Conservation (phyloP, 2,329 filamentous ascomycete genomes). For the Phoma sp. region DNA sequence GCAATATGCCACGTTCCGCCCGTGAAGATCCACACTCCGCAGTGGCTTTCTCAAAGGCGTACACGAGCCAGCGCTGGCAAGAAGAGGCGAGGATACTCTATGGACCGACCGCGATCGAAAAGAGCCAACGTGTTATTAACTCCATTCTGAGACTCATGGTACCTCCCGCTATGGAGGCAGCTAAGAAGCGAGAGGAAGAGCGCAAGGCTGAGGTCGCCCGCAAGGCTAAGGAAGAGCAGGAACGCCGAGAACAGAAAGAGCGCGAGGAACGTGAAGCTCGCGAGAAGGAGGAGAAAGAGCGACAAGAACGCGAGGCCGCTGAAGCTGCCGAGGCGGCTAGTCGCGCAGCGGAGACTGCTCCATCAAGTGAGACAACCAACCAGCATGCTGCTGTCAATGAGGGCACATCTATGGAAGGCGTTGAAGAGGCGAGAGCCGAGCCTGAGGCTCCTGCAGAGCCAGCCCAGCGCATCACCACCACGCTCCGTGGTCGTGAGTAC, state of each 20-base stretch:
- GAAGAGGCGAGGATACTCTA: slow-evolving; percentile 91
- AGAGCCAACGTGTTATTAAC: slow-evolving; percentile 69
- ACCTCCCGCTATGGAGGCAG: slow-evolving; percentile 82
- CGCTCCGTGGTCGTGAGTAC: slow-evolving; percentile 82
- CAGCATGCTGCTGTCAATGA: slow-evolving; percentile 49
- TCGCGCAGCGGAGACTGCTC: slow-evolving; percentile 37
- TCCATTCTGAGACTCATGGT: slow-evolving; percentile 75
- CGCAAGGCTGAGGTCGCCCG: slow-evolving; percentile 76
- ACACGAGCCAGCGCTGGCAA: slow-evolving; percentile 80
- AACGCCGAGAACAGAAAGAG: slow-evolving; percentile 66
- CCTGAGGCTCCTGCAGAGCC: slow-evolving; percentile 46
- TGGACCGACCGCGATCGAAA: slow-evolving; percentile 70
- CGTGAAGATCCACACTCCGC: slow-evolving; percentile 72
- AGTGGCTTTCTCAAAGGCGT: slow-evolving; percentile 73
- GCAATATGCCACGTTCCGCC: slow-evolving; percentile 44
- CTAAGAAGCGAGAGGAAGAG: slow-evolving; percentile 74
- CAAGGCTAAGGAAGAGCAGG: slow-evolving; percentile 64
- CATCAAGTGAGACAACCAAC: slow-evolving; percentile 31
- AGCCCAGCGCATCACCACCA: slow-evolving; percentile 73
- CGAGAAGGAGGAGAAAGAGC: slow-evolving; percentile 53
- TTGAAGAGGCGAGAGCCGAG: slow-evolving; percentile 58
- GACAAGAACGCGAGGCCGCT: slow-evolving; percentile 52
- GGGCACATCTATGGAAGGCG: slow-evolving; percentile 74
- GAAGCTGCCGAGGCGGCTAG: slow-evolving; percentile 45
- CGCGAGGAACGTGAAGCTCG: slow-evolving; percentile 62